phyloP scores from a whole-genome alignment of 371 early-diverging fungal genomes.

The Fennellomyces sp. region DNA sequence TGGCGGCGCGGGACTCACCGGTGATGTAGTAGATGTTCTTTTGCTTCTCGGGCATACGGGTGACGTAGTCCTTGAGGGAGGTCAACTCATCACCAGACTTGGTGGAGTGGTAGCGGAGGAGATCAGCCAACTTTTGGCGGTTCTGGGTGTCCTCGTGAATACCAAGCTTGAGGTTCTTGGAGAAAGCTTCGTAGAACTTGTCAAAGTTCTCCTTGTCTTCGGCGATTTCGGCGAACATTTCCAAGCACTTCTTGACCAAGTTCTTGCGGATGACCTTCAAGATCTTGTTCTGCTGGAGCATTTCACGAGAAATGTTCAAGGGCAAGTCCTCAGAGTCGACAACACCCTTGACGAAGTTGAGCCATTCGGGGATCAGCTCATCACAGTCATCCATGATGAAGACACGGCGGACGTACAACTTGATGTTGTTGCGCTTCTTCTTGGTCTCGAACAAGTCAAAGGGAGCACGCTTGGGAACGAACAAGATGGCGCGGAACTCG shows the following conservation, averaged over 20 bases:
- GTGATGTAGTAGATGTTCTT: slow-evolving; percentile 98
- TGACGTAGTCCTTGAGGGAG: slow-evolving; percentile 80
- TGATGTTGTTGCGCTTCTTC: slow-evolving; percentile 76
- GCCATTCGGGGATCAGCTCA: slow-evolving; percentile 67
- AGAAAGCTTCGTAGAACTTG: slow-evolving; percentile 75
- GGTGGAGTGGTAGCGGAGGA: slow-evolving; percentile 76
- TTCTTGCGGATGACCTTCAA: slow-evolving; percentile 82
- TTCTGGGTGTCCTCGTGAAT: slow-evolving; percentile 72
- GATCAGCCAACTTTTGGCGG: slow-evolving; percentile 69
- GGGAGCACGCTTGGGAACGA: slow-evolving; percentile 76
- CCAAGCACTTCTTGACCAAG: slow-evolving; percentile 79
- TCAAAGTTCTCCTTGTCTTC: slow-evolving; percentile 75
- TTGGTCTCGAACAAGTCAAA: slow-evolving; percentile 66
- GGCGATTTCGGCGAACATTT: slow-evolving; percentile 73
- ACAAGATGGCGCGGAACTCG: slow-evolving; percentile 81
- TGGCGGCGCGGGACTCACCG: slow-evolving; percentile 92
- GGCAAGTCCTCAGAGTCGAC: slow-evolving; percentile 89
- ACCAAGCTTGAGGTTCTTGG: slow-evolving; percentile 78
- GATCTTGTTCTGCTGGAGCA: slow-evolving; percentile 79
- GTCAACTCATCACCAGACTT: slow-evolving; percentile 65
- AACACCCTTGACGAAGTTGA: slow-evolving; percentile 72
- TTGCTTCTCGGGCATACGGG: slow-evolving; percentile 80
- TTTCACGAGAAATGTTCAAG: slow-evolving; percentile 90
- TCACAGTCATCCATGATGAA: slow-evolving; percentile 88
- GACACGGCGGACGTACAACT: slow-evolving; percentile 85